Evolutionary conservation across 306 rosid genomes (phyloP), one percentile per base, ranked within the genome.

Genomic region (Vigna trinervia): DNA sequence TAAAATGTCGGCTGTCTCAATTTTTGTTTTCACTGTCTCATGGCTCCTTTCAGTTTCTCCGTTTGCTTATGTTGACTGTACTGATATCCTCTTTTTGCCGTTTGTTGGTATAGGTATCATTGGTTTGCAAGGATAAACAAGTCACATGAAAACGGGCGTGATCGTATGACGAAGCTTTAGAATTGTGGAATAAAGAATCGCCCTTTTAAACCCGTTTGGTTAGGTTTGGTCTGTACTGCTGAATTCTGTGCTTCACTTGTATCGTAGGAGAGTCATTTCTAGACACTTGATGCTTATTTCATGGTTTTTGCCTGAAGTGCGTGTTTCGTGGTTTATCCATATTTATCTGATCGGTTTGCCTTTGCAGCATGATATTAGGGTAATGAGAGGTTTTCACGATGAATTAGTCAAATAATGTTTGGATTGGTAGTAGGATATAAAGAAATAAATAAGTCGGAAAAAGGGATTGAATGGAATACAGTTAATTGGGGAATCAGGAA

Each of bases 111-210:
- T 80, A 94, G 98, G 97, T 46, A 78, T 94, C 56, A 92, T 96
- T 64, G 98, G 99, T 45, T 87, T 96, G 73, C 97, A 92, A 84
- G 97, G 94, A 50, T 96, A 88, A 88, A 74, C 47, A 19, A 17
- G 36, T 41, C 36, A 23, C 80, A n/a, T 30, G 71, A 56, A 48
- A 47, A 14, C 4, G 12, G 47, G 51, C 23, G 46, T 76, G 79
- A 13, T 63, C 34, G 15, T 13, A 26, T 47, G 71, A n/a, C 1
- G 50, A 39, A 51, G 58, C 70, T 28, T 58, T 56, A 28, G 68
- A 70, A 51, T 20, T 47, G 19, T 54, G 71, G 76, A 85, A 87
- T 85, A 83, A 87, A 82, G 17, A 20, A 23, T 20, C 52, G 8
- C 47, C 74, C 52, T 20, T 71, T 46, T 15, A 15, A 23, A 66